These are phyloP conservation scores for Phymatotrichopsis omnivora DNA, from an alignment of 2,329 filamentous ascomycete genomes.

Conservation along the genomic window DNA sequence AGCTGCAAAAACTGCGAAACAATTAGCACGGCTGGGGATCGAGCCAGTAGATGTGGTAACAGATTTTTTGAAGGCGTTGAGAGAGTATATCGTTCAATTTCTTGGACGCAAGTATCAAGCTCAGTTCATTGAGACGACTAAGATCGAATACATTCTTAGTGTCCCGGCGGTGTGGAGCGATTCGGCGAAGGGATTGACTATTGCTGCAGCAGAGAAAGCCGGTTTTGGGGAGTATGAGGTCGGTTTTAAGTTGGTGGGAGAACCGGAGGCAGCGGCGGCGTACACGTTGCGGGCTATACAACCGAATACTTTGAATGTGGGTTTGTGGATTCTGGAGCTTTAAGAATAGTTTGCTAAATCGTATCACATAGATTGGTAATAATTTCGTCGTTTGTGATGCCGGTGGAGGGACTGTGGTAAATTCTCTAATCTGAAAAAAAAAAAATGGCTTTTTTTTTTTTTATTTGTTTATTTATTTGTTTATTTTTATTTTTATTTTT, in stretches of 20 bases:
- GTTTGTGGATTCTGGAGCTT: too few species aligned
- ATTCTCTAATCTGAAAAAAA: too few species aligned
- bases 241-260: conserved; percentile 23
- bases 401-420: conserved; percentile 51
- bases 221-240: conserved; percentile 54
- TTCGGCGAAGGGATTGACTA: conserved; percentile 68
- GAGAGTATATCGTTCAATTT: conserved; percentile 68
- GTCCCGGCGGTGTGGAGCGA: conserved; percentile 78
- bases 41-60: conserved; percentile 69
- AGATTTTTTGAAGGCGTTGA: conserved; percentile 68
- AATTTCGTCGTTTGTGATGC: conserved; percentile 51
- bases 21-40: too few species aligned
- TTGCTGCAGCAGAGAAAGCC: conserved; percentile 65
- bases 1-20: too few species aligned
- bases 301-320: conserved; percentile 26
- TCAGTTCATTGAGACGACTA: conserved; percentile 65
- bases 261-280: conserved; percentile 30
- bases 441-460: too few species aligned
- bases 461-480: too few species aligned
- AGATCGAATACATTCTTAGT: conserved; percentile 68
- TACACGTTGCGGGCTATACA: conserved; percentile 30
- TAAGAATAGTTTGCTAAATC: neutral
- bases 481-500: too few species aligned
- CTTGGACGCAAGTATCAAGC: conserved; percentile 64
- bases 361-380: conserved; percentile 50